A percentile compares a stretch with the other conserved stretches of the same genome.
Evolutionary conservation across 176 grass and related monocot species (phyloP).

Genomic region (Dactylis glomerata): DNA sequence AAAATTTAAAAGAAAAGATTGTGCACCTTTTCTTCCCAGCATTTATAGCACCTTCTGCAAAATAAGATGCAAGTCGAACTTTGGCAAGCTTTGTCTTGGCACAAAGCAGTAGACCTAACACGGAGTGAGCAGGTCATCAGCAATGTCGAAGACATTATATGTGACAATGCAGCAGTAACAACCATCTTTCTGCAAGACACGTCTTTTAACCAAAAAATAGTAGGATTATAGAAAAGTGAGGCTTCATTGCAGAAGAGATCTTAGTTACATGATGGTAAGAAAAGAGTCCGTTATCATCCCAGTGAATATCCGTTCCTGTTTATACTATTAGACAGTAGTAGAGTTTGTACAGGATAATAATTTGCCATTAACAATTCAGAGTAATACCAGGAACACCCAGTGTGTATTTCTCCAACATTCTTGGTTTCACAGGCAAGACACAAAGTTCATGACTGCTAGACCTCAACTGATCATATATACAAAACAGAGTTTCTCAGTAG

Average conservation of each 20-base stretch:
- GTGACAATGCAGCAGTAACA: neutral
- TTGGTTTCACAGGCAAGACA: slow-evolving; percentile 1
- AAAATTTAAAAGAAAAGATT: slow-evolving; percentile 4
- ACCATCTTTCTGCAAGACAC: neutral
- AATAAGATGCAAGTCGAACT: slow-evolving; percentile 77
- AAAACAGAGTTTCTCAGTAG: neutral
- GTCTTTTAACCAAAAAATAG: neutral
- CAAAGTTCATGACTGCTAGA: neutral
- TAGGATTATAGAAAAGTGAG: neutral
- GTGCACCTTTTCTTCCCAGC: slow-evolving; percentile 48
- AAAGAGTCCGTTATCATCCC: neutral
- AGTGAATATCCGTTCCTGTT: neutral
- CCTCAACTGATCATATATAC: slow-evolving; percentile 2
- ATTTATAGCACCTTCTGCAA: slow-evolving; percentile 64
- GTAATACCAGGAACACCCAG: neutral
- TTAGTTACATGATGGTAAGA: neutral
- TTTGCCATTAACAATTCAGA: neutral
- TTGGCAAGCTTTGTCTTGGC: slow-evolving; percentile 93
- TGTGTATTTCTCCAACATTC: neutral
- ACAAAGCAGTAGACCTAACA: slow-evolving; percentile 82
- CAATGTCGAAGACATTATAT: slow-evolving; percentile 21
- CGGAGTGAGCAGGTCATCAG: neutral
- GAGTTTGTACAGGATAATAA: neutral
- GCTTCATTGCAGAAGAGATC: neutral
- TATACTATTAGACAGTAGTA: neutral